Percentiles rank a stretch among this genome's conserved stretches.
Conservation (phyloP, 768 basidiomycete genomes). For the Rhizopogon sp. region DNA sequence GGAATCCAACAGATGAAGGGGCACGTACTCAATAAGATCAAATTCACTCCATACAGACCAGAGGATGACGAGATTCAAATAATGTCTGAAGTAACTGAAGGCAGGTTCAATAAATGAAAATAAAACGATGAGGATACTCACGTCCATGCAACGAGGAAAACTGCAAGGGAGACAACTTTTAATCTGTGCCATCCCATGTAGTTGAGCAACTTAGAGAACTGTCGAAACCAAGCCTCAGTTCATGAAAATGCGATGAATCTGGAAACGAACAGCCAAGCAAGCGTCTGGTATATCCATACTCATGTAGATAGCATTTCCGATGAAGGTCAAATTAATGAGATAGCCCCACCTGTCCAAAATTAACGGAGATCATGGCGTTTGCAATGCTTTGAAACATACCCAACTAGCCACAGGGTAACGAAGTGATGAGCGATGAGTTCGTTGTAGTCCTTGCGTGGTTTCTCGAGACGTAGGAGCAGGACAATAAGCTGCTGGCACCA, state of each 20-base stretch:
- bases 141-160: conserved; percentile 79
- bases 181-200: conserved; percentile 69
- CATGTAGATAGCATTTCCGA: conserved; percentile 89
- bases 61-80: conserved; percentile 80
- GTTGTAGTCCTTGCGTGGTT: conserved; percentile 86
- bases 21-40: conserved; percentile 66
- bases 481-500: conserved; percentile 95
- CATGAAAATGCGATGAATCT: background rate
- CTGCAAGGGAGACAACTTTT: conserved; percentile 56
- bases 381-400: conserved; percentile 41
- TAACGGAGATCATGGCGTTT: conserved; percentile 2
- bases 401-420: conserved; percentile 92
- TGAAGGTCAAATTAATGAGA: conserved; percentile 70
- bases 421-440: conserved; percentile 90
- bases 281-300: conserved; percentile 97
- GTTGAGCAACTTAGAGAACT: conserved; percentile 86
- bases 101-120: background rate
- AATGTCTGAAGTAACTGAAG: conserved; percentile 88
- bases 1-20: background rate
- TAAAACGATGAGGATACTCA: conserved; percentile 34
- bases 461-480: conserved; percentile 80
- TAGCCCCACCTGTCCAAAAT: conserved; percentile 72
- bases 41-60: conserved; percentile 84
- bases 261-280: conserved; percentile 67
- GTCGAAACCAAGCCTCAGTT: background rate